Percentiles rank a stretch among this genome's conserved stretches.
Conservation (phyloP, 2,329 filamentous ascomycete species). For the Epichloe festucae region DNA sequence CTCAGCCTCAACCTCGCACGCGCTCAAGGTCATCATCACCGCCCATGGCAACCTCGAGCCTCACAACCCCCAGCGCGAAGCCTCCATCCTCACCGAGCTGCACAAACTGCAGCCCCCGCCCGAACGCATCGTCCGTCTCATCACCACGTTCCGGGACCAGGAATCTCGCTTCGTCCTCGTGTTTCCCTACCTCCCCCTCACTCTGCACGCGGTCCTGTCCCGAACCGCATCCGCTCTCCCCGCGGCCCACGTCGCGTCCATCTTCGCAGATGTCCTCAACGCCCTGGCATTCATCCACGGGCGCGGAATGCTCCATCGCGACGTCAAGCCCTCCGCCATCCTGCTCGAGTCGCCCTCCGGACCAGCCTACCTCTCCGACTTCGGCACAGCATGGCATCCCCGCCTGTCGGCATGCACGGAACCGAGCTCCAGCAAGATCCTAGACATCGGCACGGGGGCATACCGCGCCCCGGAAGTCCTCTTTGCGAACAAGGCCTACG, state of each 20-base stretch:
- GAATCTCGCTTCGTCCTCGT: constrained; percentile 62
- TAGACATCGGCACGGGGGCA: constrained; percentile 84
- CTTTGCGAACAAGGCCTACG: constrained; percentile 70
- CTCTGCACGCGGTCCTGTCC: constrained; percentile 34
- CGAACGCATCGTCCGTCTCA: constrained; percentile 45
- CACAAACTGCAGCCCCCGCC: constrained; percentile 21
- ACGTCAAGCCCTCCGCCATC: constrained; percentile 87
- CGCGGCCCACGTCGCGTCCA: constrained; percentile 21
- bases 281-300: constrained; percentile 61
- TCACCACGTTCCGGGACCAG: constrained; percentile 62
- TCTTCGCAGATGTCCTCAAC: constrained; percentile 54
- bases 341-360: constrained; percentile 54
- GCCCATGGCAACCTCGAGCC: constrained; percentile 62
- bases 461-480: constrained; percentile 86
- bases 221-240: constrained; percentile 13
- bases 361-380: constrained; percentile 74
- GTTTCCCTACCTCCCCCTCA: constrained; percentile 72
- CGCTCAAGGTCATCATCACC: constrained; percentile 78
- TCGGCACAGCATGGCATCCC: constrained; percentile 80
- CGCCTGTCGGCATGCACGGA: constrained; percentile 47
- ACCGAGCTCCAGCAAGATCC: constrained; percentile 57
- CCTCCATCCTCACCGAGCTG: constrained; percentile 53
- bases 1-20: constrained; percentile 39
- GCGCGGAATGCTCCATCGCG: constrained; percentile 74
- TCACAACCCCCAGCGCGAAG: constrained; percentile 72